Conservation (phyloP, 805 yeast genomes). For the Blastobotrys chiropterorum region DNA sequence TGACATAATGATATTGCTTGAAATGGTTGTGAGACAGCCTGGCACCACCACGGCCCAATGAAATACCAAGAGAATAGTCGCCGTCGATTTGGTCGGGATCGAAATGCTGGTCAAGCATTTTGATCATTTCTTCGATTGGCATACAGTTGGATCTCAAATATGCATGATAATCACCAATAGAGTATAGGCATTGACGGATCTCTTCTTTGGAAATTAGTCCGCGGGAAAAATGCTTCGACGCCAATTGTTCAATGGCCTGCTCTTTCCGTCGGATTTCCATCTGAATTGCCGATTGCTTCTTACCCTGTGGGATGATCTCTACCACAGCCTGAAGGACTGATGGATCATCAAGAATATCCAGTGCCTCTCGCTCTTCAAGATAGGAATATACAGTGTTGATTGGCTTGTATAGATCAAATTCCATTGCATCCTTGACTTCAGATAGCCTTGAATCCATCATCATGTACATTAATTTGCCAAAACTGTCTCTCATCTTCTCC, state of each 20-base stretch:
- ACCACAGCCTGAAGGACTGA: slow-evolving; percentile 57
- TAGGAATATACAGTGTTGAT: slow-evolving; percentile 53
- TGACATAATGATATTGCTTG: slow-evolving; percentile 67
- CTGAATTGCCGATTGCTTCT: slow-evolving; percentile 47
- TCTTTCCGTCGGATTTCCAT: slow-evolving; percentile 61
- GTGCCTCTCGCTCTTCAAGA: slow-evolving; percentile 34
- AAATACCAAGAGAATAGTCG: slow-evolving; percentile 51
- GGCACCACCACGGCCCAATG: slow-evolving; percentile 62
- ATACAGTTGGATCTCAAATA: slow-evolving; percentile 61
- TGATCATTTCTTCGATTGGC: slow-evolving; percentile 60
- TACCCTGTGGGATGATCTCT: slow-evolving; percentile 57
- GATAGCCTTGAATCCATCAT: slow-evolving; percentile 77
- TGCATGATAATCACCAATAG: slow-evolving; percentile 73
- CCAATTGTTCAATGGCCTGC: slow-evolving; percentile 55
- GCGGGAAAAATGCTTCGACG: slow-evolving; percentile 23
- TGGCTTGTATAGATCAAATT: slow-evolving; percentile 69
- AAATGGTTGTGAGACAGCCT: slow-evolving; percentile 67
- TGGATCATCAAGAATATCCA: slow-evolving; percentile 49
- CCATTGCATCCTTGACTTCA: slow-evolving; percentile 64
- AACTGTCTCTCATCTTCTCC: slow-evolving; percentile 69
- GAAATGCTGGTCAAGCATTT: slow-evolving; percentile 44
- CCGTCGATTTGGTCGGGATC: slow-evolving; percentile 33
- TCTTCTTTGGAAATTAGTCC: slow-evolving; percentile 47
- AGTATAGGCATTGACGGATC: slow-evolving; percentile 64
- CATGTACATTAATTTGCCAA: slow-evolving; percentile 77